phyloP scores from a whole-genome alignment of 257 asterid genomes.

The Eucommia ulmoides region DNA sequence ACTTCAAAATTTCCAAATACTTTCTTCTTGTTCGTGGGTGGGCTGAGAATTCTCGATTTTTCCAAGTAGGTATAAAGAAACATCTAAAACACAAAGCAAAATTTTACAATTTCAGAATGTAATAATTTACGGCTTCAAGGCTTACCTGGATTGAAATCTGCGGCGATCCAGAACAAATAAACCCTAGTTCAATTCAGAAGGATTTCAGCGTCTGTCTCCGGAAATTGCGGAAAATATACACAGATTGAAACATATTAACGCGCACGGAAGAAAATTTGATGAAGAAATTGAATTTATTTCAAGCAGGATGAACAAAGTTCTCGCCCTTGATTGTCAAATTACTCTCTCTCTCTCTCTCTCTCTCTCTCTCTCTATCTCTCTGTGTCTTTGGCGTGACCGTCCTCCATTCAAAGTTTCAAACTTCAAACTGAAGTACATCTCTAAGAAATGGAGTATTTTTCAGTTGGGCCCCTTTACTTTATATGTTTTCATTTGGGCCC shows the following conservation, averaged over 20 bases:
- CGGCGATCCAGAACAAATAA: slow-evolving; percentile 6
- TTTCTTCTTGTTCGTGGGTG: background rate
- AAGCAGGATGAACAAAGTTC: slow-evolving; percentile 4
- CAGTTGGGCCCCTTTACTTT: background rate
- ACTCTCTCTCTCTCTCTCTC: slow-evolving; percentile 7
- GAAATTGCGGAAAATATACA: background rate
- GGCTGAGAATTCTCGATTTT: background rate
- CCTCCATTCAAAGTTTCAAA: slow-evolving; percentile 14
- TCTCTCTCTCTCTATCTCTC: slow-evolving; percentile 13
- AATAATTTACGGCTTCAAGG: background rate
- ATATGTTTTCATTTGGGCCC: background rate
- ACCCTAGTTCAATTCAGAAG: slow-evolving; percentile 3
- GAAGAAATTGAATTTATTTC: slow-evolving; percentile 21
- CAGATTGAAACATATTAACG: background rate
- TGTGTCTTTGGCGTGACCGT: slow-evolving; percentile 4
- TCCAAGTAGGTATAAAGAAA: background rate
- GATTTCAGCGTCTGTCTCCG: background rate
- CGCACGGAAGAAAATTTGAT: background rate
- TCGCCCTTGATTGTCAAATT: slow-evolving; percentile 6
- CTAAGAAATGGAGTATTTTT: background rate
- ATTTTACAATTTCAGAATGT: background rate
- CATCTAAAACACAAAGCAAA: slow-evolving; percentile 5
- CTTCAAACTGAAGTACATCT: too few species aligned
- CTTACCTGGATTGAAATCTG: slow-evolving; percentile 6
- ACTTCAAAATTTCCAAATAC: background rate